These are phyloP conservation scores for Russula dissimulans DNA, from an alignment of 768 basidiomycete genomes.

Conservation along the genomic window DNA sequence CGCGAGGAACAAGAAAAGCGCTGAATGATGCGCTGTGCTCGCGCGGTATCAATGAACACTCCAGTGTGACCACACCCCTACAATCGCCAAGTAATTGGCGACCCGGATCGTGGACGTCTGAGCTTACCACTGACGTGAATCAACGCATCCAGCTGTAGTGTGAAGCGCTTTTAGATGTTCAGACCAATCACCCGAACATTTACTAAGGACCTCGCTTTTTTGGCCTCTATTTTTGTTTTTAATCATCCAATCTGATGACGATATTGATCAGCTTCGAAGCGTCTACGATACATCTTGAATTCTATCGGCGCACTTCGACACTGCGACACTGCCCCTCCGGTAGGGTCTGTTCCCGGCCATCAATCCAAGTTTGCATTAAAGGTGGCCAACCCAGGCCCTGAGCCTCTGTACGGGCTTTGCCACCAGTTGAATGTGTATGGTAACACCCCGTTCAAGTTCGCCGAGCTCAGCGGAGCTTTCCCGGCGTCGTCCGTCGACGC, in stretches of 20 bases:
- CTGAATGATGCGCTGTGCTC: conserved; percentile 55
- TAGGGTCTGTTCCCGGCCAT: background rate
- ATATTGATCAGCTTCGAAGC: conserved; percentile 18
- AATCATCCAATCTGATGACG: background rate
- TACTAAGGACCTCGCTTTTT: background rate
- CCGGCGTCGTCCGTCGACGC: conserved; percentile 29
- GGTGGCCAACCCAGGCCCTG: conserved; percentile 24
- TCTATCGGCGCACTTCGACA: conserved; percentile 31
- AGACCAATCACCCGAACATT: background rate
- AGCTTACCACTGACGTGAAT: conserved; percentile 24
- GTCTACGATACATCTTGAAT: conserved; percentile 29
- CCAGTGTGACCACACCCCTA: conserved; percentile 26
- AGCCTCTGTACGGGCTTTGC: conserved; percentile 36
- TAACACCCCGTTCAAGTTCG: conserved; percentile 44
- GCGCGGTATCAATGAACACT: conserved; percentile 24
- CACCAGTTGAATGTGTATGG: conserved; percentile 45
- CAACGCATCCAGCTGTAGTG: no score
- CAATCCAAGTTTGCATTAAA: background rate
- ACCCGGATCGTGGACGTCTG: conserved; percentile 23
- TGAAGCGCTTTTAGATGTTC: background rate
- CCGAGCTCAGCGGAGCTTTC: conserved; percentile 46
- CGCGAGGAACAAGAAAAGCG: conserved; percentile 32
- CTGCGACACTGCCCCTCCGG: conserved; percentile 29
- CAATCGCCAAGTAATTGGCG: conserved; percentile 25
- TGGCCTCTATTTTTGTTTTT: background rate